phyloP scores from a whole-genome alignment of 2,329 filamentous ascomycete genomes.

The Penicillium sp. region DNA sequence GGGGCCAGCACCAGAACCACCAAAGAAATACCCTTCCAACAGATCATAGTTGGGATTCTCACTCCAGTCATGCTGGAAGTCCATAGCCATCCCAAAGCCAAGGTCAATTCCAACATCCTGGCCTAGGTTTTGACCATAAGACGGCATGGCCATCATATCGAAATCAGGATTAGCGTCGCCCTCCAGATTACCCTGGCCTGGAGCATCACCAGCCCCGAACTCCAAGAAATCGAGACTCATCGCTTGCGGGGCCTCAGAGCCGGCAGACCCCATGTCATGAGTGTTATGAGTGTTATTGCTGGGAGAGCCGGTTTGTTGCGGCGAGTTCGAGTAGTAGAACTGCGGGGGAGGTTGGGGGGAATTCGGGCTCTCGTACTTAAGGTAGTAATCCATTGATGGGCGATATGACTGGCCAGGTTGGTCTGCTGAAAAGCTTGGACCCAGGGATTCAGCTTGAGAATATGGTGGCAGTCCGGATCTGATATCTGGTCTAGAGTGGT shows the following conservation, averaged over 20 bases:
- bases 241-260: constrained; percentile 28
- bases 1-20: constrained; percentile 37
- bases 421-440: constrained; percentile 25
- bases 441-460: constrained; percentile 25
- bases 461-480: constrained; percentile 29
- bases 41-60: constrained; percentile 49
- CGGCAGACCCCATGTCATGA: constrained; percentile 22
- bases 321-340: constrained; percentile 35
- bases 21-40: constrained; percentile 56
- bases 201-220: constrained; percentile 42
- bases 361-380: constrained; percentile 35
- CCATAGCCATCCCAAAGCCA: constrained; percentile 45
- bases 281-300: constrained; percentile 26
- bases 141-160: constrained; percentile 29
- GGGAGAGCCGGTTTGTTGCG: constrained; percentile 35
- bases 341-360: constrained; percentile 34
- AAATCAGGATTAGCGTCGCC: constrained; percentile 32
- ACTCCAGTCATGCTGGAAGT: constrained; percentile 49
- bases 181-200: constrained; percentile 25
- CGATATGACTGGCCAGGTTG: constrained; percentile 24
- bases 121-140: constrained; percentile 28
- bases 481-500: constrained; percentile 31
- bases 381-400: constrained; percentile 35
- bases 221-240: constrained; percentile 55
- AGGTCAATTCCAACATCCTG: constrained; percentile 45